Percentiles rank a stretch among this genome's conserved stretches.
phyloP scores from a whole-genome alignment of 2,329 filamentous ascomycete genomes.

The Xylariaceae sp. region DNA sequence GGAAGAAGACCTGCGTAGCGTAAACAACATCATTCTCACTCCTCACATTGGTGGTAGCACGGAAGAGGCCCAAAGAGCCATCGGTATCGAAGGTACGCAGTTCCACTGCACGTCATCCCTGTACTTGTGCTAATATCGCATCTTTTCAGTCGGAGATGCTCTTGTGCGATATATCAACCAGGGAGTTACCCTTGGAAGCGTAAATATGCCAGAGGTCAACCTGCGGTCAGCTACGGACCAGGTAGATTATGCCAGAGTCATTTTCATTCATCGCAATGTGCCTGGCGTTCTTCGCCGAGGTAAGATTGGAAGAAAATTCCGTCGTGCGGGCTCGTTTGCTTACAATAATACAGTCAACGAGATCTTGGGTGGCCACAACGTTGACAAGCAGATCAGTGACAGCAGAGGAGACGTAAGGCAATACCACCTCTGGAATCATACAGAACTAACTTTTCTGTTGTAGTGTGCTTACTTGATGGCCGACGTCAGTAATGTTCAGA shows the following conservation, averaged over 20 bases:
- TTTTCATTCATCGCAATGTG: constrained; percentile 96
- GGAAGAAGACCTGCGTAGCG: constrained; percentile 75
- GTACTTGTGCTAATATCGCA: constrained; percentile 11
- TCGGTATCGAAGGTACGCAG: constrained; percentile 72
- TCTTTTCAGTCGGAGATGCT: constrained; percentile 65
- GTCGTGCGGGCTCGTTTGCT: constrained; percentile 1
- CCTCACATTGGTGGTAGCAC: constrained; percentile 97
- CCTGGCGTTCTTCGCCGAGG: constrained; percentile 87
- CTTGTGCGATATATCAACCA: constrained; percentile 95
- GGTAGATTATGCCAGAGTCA: constrained; percentile 80
- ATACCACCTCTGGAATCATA: background rate
- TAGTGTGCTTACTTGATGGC: constrained; percentile 94
- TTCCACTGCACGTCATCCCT: background rate
- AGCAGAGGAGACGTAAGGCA: constrained; percentile 75
- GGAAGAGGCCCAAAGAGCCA: constrained; percentile 94
- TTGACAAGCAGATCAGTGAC: constrained; percentile 98
- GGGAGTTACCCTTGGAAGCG: constrained; percentile 83
- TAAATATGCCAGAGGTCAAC: constrained; percentile 94
- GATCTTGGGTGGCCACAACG: constrained; percentile 90
- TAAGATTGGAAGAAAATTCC: constrained; percentile 30
- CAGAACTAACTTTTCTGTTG: constrained; percentile 6
- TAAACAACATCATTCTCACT: constrained; percentile 92
- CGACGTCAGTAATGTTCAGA: constrained; percentile 84
- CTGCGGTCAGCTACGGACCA: constrained; percentile 87
- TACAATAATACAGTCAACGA: constrained; percentile 69